phyloP scores from a whole-genome alignment of 2,329 filamentous ascomycete species.

The Claviceps humidiphila region DNA sequence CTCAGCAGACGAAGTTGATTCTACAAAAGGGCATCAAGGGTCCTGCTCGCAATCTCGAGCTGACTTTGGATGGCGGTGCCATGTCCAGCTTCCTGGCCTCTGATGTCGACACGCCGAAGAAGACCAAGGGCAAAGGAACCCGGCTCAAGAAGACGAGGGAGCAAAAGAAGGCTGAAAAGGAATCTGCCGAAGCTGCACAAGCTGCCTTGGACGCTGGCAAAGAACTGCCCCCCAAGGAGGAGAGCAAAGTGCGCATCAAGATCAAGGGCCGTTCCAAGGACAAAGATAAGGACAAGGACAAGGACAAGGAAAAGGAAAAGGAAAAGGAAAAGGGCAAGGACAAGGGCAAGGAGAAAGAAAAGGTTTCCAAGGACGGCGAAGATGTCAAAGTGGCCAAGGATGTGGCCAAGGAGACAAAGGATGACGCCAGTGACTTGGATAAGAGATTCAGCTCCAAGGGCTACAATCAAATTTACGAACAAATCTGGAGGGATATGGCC shows the following conservation, averaged over 20 bases:
- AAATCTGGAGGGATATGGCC: constrained; percentile 91
- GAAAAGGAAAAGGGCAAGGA: constrained; percentile 34
- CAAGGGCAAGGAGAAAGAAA: constrained; percentile 23
- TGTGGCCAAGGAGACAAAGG: constrained; percentile 38
- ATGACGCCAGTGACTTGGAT: constrained; percentile 40
- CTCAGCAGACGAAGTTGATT: constrained; percentile 76
- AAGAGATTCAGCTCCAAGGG: constrained; percentile 73
- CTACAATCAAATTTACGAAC: constrained; percentile 93
- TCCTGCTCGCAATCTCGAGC: constrained; percentile 55
- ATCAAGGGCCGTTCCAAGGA: constrained; percentile 39
- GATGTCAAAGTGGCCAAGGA: constrained; percentile 27
- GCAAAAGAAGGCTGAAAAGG: constrained; percentile 69
- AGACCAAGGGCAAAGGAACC: constrained; percentile 44
- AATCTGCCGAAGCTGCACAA: constrained; percentile 76
- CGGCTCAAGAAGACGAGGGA: constrained; percentile 85
- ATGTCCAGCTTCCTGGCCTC: constrained; percentile 72
- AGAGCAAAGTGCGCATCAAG: constrained; percentile 50
- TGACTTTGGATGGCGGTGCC: constrained; percentile 71
- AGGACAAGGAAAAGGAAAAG: constrained; percentile 36
- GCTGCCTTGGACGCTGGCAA: constrained; percentile 69
- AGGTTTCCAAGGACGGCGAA: constrained; percentile 30
- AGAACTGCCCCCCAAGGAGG: constrained; percentile 47
- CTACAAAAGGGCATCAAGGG: constrained; percentile 78
- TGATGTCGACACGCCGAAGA: constrained; percentile 40
- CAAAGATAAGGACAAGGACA: constrained; percentile 29